Evolutionary conservation across 306 rosid genomes (phyloP).

Genomic region (Gillenia trifoliata): DNA sequence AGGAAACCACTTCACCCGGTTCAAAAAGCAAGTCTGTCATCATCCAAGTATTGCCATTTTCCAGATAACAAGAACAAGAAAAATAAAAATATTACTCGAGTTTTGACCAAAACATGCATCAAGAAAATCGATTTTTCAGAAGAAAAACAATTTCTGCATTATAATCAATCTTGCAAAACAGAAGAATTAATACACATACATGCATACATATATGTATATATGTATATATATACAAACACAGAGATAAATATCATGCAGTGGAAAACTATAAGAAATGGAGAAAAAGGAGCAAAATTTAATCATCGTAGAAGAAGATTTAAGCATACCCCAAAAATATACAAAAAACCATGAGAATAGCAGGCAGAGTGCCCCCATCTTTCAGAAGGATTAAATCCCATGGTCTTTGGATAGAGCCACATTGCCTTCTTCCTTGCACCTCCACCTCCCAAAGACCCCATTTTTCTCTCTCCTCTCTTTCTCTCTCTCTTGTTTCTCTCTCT

Average conservation of each 20-base stretch:
- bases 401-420: slow-evolving; percentile 97
- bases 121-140: slow-evolving; percentile 3
- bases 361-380: slow-evolving; percentile 99
- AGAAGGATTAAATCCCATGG: slow-evolving; percentile 70
- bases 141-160: slow-evolving; percentile 11
- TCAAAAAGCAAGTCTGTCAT: slow-evolving; percentile 43
- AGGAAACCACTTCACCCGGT: slow-evolving; percentile 41
- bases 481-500: slow-evolving; percentile 2
- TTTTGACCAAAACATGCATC: slow-evolving; percentile 12
- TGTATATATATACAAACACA: background rate
- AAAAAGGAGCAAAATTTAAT: background rate
- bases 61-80: slow-evolving; percentile 3
- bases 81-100: slow-evolving; percentile 1
- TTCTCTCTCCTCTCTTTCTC: background rate
- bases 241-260: background rate
- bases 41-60: slow-evolving; percentile 41
- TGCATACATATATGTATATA: too few species aligned
- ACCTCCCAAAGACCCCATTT: slow-evolving; percentile 59
- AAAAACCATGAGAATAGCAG: slow-evolving; percentile 57
- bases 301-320: background rate
- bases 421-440: slow-evolving; percentile 65
- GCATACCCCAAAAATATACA: slow-evolving; percentile 92
- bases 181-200: slow-evolving; percentile 6
- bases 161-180: slow-evolving; percentile 16
- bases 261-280: background rate